Evolutionary conservation across 1,284 basidiomycete species (phyloP).

Genomic region (Cryptococcus sp.): DNA sequence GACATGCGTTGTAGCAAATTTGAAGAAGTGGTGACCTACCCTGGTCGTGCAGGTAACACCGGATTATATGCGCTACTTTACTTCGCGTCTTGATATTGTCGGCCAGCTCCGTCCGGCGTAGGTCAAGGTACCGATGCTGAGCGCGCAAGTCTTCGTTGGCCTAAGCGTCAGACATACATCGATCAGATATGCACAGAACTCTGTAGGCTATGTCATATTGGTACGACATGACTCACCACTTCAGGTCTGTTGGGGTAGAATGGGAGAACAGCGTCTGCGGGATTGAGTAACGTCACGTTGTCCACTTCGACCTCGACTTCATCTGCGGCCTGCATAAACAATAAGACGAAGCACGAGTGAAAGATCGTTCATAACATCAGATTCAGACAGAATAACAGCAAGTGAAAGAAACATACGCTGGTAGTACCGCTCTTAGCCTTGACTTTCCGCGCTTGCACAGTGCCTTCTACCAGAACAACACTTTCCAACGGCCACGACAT

Average conservation of each 20-base stretch:
- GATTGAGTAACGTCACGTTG: slow-evolving; percentile 72
- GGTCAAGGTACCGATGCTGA: slow-evolving; percentile 82
- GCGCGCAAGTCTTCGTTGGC: slow-evolving; percentile 82
- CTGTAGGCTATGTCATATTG: slow-evolving; percentile 2
- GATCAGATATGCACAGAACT: background rate
- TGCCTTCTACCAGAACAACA: slow-evolving; percentile 70
- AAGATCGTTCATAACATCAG: too few species aligned
- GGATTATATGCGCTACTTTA: slow-evolving; percentile 72
- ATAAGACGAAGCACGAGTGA: slow-evolving; percentile 9
- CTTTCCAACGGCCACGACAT: slow-evolving; percentile 71
- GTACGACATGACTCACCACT: slow-evolving; percentile 59
- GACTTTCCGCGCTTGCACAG: slow-evolving; percentile 64
- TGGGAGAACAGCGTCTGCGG: slow-evolving; percentile 68
- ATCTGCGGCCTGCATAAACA: slow-evolving; percentile 60
- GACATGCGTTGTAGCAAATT: background rate
- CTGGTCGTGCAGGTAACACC: slow-evolving; percentile 70
- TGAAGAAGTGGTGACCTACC: slow-evolving; percentile 55
- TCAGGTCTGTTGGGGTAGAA: slow-evolving; percentile 79
- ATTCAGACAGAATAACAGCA: too few species aligned
- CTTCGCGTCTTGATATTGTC: slow-evolving; percentile 78
- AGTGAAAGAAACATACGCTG: background rate
- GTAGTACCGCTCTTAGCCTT: slow-evolving; percentile 55
- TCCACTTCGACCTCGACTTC: slow-evolving; percentile 78
- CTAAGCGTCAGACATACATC: too few species aligned
- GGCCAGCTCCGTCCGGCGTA: slow-evolving; percentile 71